Conservation (phyloP, 495 filamentous ascomycete species). For the Hyaloscypha hepaticicola region DNA sequence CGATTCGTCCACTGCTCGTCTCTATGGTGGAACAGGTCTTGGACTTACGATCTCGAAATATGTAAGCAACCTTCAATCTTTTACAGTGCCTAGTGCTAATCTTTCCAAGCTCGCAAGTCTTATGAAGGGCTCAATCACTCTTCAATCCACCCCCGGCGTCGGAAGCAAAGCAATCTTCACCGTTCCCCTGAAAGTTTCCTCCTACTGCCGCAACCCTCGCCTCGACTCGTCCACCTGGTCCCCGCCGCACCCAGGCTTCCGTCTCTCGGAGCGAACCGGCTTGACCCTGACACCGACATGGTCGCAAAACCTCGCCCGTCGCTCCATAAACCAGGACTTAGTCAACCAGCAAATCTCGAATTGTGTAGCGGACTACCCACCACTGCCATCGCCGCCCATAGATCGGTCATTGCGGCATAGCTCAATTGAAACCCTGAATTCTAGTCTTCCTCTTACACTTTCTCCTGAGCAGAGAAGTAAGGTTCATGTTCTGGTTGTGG, state of each 20-base stretch:
- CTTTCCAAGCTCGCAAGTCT: conserved; percentile 64
- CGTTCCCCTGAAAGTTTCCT: conserved; percentile 55
- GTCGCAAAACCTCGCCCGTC: conserved; percentile 26
- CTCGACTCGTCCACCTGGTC: neutral
- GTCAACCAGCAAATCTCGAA: conserved; percentile 35
- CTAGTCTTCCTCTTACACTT: conserved; percentile 30
- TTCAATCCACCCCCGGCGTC: conserved; percentile 51
- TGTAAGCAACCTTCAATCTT: conserved; percentile 7
- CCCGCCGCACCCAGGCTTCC: conserved; percentile 12
- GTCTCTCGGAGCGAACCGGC: neutral
- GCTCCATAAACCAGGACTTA: conserved; percentile 33
- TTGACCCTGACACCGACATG: conserved; percentile 37
- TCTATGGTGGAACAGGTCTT: conserved; percentile 77
- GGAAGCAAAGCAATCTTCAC: conserved; percentile 66
- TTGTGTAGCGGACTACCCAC: conserved; percentile 27
- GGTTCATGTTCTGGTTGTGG: conserved; percentile 65
- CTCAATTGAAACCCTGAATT: neutral
- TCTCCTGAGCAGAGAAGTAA: conserved; percentile 48
- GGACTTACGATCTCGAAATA: conserved; percentile 77
- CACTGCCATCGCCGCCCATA: conserved; percentile 21
- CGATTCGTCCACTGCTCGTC: conserved; percentile 69
- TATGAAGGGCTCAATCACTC: conserved; percentile 73
- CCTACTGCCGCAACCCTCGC: neutral
- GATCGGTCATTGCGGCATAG: neutral
- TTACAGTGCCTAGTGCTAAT: neutral